phyloP scores from a whole-genome alignment of 768 basidiomycete species.

The Tylopilus cervinicoccineus region DNA sequence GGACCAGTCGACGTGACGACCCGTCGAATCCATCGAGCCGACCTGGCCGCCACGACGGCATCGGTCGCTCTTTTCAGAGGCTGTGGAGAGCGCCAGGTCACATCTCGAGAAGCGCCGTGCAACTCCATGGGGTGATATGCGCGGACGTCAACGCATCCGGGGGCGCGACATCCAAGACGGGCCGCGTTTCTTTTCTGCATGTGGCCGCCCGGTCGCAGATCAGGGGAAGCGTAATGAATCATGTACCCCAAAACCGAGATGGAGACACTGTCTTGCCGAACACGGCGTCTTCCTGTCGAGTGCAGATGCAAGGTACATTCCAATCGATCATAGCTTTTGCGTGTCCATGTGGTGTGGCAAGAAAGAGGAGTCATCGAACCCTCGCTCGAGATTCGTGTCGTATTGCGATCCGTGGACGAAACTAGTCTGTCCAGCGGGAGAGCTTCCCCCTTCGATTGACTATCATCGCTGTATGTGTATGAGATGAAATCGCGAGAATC shows the following conservation, averaged over 20 bases:
- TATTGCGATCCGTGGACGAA: neutral
- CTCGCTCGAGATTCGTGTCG: neutral
- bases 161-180: neutral
- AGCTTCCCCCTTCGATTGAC: neutral
- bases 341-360: neutral
- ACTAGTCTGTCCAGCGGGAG: neutral
- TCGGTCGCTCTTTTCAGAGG: neutral
- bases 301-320: neutral
- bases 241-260: neutral
- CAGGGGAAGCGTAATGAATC: neutral
- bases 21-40: neutral
- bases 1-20: neutral
- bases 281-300: neutral
- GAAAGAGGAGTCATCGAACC: neutral
- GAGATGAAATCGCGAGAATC: neutral
- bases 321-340: neutral
- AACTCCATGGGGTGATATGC: neutral
- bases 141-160: neutral
- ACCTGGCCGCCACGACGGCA: neutral
- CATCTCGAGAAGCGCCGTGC: neutral
- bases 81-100: neutral
- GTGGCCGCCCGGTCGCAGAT: neutral
- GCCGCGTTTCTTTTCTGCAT: neutral
- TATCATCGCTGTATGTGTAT: neutral
- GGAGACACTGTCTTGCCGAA: neutral